Evolutionary conservation across 331 rosid genomes (phyloP).

Genomic region (Acacia concinna): DNA sequence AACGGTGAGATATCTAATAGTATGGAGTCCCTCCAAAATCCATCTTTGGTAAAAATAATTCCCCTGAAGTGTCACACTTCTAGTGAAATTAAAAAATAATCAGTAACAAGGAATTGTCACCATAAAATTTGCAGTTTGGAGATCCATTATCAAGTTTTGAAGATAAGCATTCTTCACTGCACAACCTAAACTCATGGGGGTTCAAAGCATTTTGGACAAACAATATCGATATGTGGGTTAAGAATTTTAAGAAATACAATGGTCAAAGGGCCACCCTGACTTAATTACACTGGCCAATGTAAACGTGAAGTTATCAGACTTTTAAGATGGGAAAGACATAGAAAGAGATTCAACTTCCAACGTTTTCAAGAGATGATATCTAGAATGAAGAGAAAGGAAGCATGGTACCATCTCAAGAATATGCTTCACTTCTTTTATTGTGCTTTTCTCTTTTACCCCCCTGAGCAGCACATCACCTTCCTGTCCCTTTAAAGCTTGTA

Average conservation of each 20-base stretch:
- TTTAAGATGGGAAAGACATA: not conserved
- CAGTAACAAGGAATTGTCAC: not conserved
- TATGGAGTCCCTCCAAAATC: not conserved
- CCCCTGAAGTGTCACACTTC: not conserved
- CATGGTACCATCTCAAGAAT: conserved; percentile 77
- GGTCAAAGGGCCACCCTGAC: conserved; percentile 8
- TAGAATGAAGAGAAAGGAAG: conserved; percentile 16
- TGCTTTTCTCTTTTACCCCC: conserved; percentile 69
- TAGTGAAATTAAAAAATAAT: not conserved
- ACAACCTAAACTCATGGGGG: not conserved
- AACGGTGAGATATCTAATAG: not conserved
- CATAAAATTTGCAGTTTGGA: not conserved
- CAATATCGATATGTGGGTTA: not conserved
- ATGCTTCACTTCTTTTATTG: conserved; percentile 75
- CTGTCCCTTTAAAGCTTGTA: conserved; percentile 78
- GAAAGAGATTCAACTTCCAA: conserved; percentile 21
- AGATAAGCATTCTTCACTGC: not conserved
- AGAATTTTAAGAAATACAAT: conserved; percentile 11
- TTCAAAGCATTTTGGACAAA: not conserved
- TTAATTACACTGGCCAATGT: not conserved
- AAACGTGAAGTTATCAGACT: not conserved
- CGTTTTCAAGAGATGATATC: not conserved
- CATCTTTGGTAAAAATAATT: not conserved
- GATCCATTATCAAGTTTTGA: not conserved
- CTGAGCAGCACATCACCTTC: conserved; percentile 53